These are phyloP conservation scores for Colletotrichum cordylinicola DNA, from an alignment of 2,329 filamentous ascomycete species.

Conservation along the genomic window DNA sequence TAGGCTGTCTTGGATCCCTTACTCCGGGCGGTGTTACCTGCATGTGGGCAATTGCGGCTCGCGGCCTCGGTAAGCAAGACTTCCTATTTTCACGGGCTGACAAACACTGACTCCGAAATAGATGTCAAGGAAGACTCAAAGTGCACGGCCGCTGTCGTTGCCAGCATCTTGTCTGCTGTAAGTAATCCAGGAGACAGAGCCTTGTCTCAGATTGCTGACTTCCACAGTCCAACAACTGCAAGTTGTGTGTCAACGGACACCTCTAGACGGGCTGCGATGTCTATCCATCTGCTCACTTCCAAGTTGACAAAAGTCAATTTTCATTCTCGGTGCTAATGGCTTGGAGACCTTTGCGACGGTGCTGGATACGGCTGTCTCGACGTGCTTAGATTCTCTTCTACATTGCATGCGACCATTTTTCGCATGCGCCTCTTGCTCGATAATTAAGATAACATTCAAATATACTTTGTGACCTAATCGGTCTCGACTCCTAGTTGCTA, in stretches of 20 bases:
- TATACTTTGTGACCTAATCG: background rate
- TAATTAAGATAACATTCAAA: background rate
- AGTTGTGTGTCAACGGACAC: slow-evolving; percentile 3
- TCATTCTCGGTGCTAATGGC: background rate
- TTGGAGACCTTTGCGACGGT: background rate
- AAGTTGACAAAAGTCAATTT: no score
- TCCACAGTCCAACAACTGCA: background rate
- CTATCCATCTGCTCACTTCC: background rate
- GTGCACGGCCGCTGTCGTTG: background rate
- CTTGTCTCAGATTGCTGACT: background rate
- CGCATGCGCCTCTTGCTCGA: background rate
- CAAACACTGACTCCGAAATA: background rate
- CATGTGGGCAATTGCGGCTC: slow-evolving; percentile 4
- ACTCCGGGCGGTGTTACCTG: background rate
- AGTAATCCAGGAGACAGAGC: background rate
- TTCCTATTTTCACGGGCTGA: rapidly evolving
- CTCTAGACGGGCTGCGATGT: background rate
- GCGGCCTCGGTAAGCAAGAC: background rate
- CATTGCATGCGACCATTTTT: background rate
- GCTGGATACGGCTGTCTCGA: background rate
- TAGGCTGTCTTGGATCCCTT: slow-evolving; percentile 3
- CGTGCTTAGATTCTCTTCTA: background rate
- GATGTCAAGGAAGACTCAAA: slow-evolving; percentile 7
- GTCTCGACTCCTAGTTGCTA: background rate
- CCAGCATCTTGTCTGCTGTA: background rate